Conservation (phyloP, 1,284 basidiomycete species). For the Sphagnurus paluster region DNA sequence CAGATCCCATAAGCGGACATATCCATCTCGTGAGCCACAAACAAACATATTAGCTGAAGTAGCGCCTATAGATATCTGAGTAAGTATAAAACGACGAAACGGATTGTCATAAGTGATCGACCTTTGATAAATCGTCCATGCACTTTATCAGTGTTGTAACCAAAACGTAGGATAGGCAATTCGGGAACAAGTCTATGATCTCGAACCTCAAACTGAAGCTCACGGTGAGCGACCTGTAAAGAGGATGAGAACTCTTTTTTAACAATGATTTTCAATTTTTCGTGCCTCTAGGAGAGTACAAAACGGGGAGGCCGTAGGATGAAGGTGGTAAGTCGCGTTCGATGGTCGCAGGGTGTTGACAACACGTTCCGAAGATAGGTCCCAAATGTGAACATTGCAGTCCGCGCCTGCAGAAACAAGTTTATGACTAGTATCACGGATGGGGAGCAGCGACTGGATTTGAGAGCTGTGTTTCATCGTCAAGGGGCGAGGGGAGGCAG, state of each 20-base stretch:
- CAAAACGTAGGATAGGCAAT: constrained; percentile 42
- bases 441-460: constrained; percentile 43
- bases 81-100: not conserved
- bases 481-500: constrained; percentile 29
- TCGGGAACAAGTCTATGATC: constrained; percentile 42
- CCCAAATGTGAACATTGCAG: constrained; percentile 44
- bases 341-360: constrained; percentile 40
- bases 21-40: constrained; percentile 44
- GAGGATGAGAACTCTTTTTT: not conserved
- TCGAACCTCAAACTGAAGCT: constrained; percentile 52
- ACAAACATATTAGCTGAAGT: constrained; percentile 34
- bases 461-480: constrained; percentile 44
- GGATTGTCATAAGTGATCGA: constrained; percentile 14
- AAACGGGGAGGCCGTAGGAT: constrained; percentile 35
- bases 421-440: constrained; percentile 47
- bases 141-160: constrained; percentile 35
- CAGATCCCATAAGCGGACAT: constrained; percentile 49
- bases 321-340: constrained; percentile 46
- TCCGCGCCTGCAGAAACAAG: constrained; percentile 50
- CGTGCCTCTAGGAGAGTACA: constrained; percentile 47
- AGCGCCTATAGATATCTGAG: constrained; percentile 15
- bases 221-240: constrained; percentile 47
- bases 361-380: constrained; percentile 45
- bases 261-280: not conserved
- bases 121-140: constrained; percentile 49